Evolutionary conservation across 495 filamentous ascomycete species (phyloP), one percentile per base, ranked within the genome.

Genomic region (Neurospora sp.): DNA sequence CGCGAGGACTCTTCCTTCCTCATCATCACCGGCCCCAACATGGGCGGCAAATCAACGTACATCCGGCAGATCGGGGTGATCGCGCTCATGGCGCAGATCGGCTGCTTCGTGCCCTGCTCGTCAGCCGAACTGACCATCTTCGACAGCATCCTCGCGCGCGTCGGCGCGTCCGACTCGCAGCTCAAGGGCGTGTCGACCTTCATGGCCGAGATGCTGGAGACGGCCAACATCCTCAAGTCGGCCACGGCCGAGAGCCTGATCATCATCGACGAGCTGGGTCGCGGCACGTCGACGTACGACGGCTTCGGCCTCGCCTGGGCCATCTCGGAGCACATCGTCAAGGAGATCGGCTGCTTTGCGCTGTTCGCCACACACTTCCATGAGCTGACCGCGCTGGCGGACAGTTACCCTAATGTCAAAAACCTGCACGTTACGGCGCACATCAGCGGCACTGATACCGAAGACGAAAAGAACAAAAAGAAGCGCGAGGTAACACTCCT

Each of bases 121-220:
- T 91, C 94, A 74, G 95, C 96, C 20, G 94, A 97, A 77, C 83
- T 99, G 70, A 97, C 94, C 35, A 93, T 99, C 72, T 99, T 98
- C 81, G 96, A 99, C 83, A 96, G 93, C 79, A 98, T 99, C 72
- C 93, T 99, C 41, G 96, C 96, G 10, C 91, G 96, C 75, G 96
- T 99, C 5, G 96, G 96, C 70, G 96, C 96, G 5, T 94, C 91
- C 78, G 96, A 99, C 81, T 94, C 92, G 8, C 96, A 98, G 79
- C 89, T 99, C 44, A 99, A 99, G 82, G 96, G 96, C 42, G 96
- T 99, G 9, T 97, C 93, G 48, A 99, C 96, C 0, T 99, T 99
- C 85, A 99, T 99, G 96, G 96, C 96, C 0, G 96, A 99, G 84
- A 99, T 99, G 96, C 87, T 99, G 37, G 96, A 99, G 79, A 99